Evolutionary conservation across 2,329 filamentous ascomycete genomes (phyloP).

Genomic region (Cercospora sp.): DNA sequence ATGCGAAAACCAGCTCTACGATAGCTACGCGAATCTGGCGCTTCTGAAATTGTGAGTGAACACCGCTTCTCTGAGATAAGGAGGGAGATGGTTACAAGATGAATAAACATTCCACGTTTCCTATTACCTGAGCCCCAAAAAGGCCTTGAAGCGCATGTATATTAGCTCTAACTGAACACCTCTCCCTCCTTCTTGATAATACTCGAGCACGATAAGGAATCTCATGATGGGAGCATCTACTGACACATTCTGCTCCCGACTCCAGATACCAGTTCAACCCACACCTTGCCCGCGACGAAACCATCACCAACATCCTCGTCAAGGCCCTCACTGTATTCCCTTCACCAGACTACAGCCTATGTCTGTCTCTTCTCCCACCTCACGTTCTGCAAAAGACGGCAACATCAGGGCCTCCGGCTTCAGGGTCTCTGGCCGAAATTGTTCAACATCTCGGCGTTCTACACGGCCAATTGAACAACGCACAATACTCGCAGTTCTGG

Average conservation of each 20-base stretch:
- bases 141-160: slow-evolving; percentile 64
- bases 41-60: slow-evolving; percentile 89
- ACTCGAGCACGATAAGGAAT: slow-evolving; percentile 1
- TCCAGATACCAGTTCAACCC: slow-evolving; percentile 98
- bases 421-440: slow-evolving; percentile 76
- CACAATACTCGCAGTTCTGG: slow-evolving; percentile 93
- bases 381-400: slow-evolving; percentile 65
- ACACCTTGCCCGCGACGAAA: slow-evolving; percentile 93
- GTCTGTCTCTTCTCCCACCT: slow-evolving; percentile 88
- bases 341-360: slow-evolving; percentile 89
- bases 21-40: slow-evolving; percentile 95
- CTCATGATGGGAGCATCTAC: slow-evolving; percentile 12
- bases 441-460: slow-evolving; percentile 82
- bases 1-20: slow-evolving; percentile 91
- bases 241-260: neutral
- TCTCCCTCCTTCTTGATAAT: slow-evolving; percentile 2
- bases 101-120: slow-evolving; percentile 82
- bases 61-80: slow-evolving; percentile 6
- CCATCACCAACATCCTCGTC: slow-evolving; percentile 97
- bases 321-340: slow-evolving; percentile 98
- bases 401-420: slow-evolving; percentile 48
- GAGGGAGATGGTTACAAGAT: slow-evolving; percentile 61
- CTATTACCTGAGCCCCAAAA: slow-evolving; percentile 80
- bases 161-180: slow-evolving; percentile 73
- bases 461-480: slow-evolving; percentile 83